Evolutionary conservation across 371 early-diverging fungal genomes (phyloP).

Genomic region (Mucor irregularis): DNA sequence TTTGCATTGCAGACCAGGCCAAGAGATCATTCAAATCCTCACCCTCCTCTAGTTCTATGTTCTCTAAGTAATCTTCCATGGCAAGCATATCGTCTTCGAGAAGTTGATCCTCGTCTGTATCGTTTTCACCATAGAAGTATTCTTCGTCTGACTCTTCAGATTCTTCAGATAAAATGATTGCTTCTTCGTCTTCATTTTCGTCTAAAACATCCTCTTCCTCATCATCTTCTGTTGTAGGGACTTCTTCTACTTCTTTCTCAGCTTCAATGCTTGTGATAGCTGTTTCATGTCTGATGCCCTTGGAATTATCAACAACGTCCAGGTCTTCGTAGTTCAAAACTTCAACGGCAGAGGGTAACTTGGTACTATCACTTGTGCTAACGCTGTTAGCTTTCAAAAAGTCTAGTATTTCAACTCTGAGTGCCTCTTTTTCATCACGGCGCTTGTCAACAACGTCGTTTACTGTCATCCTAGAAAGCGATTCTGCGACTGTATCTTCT

Average conservation of each 20-base stretch:
- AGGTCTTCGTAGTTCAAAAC: too few relatives aligned
- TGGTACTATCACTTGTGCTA: background rate
- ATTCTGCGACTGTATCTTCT: background rate
- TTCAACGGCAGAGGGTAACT: too few relatives aligned
- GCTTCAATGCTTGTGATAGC: background rate
- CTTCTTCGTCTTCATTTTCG: background rate
- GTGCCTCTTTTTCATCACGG: background rate
- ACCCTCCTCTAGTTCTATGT: constrained; percentile 18
- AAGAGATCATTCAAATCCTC: constrained; percentile 21
- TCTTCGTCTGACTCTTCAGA: constrained; percentile 5
- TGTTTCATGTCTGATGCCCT: background rate
- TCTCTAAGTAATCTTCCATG: constrained; percentile 47
- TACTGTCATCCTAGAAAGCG: constrained; percentile 1
- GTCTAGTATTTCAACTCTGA: background rate
- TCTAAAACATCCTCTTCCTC: background rate
- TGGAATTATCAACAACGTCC: background rate
- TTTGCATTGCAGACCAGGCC: constrained; percentile 14
- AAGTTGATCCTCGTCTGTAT: constrained; percentile 22
- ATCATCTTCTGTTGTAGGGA: background rate
- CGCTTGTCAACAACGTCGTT: background rate
- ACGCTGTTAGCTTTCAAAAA: background rate
- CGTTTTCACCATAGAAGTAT: background rate
- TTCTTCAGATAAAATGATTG: too few relatives aligned
- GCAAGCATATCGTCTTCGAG: constrained; percentile 34
- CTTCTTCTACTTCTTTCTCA: background rate